A percentile compares a stretch with the other conserved stretches of the same genome.
phyloP scores from a whole-genome alignment of 352 stramenopile genomes.

The Globisporangium sylvaticum region DNA sequence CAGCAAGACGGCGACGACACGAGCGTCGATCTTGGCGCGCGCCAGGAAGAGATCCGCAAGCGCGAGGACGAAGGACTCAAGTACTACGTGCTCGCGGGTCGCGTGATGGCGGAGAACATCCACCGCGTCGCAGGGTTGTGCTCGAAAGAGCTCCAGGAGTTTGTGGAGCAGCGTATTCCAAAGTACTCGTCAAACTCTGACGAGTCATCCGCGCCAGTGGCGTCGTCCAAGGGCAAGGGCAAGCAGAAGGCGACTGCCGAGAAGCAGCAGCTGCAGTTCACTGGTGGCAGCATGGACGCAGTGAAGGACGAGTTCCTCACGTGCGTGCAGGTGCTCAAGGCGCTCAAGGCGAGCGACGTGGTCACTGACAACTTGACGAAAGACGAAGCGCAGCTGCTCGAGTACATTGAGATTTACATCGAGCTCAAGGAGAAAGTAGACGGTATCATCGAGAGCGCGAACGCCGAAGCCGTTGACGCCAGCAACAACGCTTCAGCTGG shows the following conservation, averaged over 20 bases:
- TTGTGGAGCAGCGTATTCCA: constrained; percentile 51
- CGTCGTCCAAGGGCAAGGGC: constrained; percentile 48
- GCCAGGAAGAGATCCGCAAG: constrained; percentile 15
- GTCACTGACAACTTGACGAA: constrained; percentile 20
- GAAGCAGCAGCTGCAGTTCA: constrained; percentile 40
- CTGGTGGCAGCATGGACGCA: constrained; percentile 41
- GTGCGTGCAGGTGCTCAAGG: constrained; percentile 35
- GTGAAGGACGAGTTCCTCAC: constrained; percentile 58
- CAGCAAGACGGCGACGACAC: constrained; percentile 6
- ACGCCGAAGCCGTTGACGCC: constrained; percentile 19
- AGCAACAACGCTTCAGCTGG: not conserved
- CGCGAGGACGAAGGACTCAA: constrained; percentile 56
- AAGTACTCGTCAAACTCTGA: constrained; percentile 27
- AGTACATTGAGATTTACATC: constrained; percentile 84
- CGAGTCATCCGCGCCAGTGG: not conserved
- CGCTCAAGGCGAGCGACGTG: constrained; percentile 25
- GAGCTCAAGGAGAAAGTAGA: constrained; percentile 87
- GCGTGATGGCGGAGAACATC: constrained; percentile 80
- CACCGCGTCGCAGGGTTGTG: constrained; percentile 50
- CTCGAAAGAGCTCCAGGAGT: constrained; percentile 35
- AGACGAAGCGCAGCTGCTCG: constrained; percentile 52
- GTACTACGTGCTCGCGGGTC: constrained; percentile 80
- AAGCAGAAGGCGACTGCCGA: constrained; percentile 52
- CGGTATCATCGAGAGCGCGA: constrained; percentile 53
- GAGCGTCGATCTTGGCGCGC: not conserved